Evolutionary conservation across 129 eudicot species (phyloP), one percentile per base, ranked within the genome.

Genomic region (Chrysanthemum makinoi): DNA sequence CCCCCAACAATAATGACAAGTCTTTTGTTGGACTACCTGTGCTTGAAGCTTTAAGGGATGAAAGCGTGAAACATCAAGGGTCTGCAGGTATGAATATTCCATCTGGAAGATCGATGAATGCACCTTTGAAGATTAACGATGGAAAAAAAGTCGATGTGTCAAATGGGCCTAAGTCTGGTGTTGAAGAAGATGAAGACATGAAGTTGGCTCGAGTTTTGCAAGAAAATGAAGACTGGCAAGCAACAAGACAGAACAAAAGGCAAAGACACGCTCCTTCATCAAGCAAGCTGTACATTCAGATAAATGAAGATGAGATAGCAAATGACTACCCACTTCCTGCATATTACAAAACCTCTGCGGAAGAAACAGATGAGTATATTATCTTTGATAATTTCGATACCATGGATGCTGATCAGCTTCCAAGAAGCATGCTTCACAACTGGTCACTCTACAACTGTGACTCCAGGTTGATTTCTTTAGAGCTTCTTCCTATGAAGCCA

Each of bases 401-500:
- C 13, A 66, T 53, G 69, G 75, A 86, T 44, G 74, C 88, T 18
- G 97, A 94, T 73, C 82, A 83, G 7, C 86, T 94, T 67, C 99
- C 99, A 10, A 77, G 87, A 71, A 82, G 86, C 82, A 94, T 87
- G 99, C 94, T 94, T 59, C 99, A 94, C 72, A 86, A 90, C 68
- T 94, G 99, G 99, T 87, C 99, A 47, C 83, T 94, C 9, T 94
- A 94, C 80, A 94, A 94, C 71, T 87, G 96, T 12, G 99, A 94
- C 78, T 86, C 96, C 10, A 80, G 99, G 73, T 71, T 94, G 79
- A 89, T 94, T 72, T 86, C 99, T 19, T 62, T 94, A 74, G 99
- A 94, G 83, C 90, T 94, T 26, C 97, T 94, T 57, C 99, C 99
- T n/a, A 80, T 94, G 96, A 94, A 88, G 81, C 96, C 99, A 12